A percentile compares a stretch with the other conserved stretches of the same genome.
phyloP scores from a whole-genome alignment of 2,329 filamentous ascomycete species.

The Alternaria gansuensis region DNA sequence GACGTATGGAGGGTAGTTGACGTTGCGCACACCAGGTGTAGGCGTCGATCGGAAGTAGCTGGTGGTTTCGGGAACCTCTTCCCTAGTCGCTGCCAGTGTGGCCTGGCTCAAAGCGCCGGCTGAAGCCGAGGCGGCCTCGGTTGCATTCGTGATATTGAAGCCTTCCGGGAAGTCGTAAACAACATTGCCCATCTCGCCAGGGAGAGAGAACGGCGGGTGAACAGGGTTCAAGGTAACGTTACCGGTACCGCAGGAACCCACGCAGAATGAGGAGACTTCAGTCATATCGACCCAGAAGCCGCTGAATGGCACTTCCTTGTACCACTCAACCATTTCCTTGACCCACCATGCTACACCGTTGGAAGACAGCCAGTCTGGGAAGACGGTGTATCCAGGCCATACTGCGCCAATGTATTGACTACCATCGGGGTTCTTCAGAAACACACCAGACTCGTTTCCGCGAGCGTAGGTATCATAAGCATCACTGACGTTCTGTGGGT shows the following conservation, averaged over 20 bases:
- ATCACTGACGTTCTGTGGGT: conserved; percentile 73
- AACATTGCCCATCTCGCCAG: conserved; percentile 69
- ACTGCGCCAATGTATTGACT: conserved; percentile 65
- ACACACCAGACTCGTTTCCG: conserved; percentile 60
- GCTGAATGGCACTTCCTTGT: conserved; percentile 64
- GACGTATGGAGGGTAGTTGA: conserved; percentile 78
- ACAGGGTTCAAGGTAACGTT: conserved; percentile 73
- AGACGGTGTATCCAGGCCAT: conserved; percentile 69
- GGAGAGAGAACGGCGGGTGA: conserved; percentile 71
- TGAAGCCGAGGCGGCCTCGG: conserved; percentile 69
- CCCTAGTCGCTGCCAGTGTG: conserved; percentile 31
- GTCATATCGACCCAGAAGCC: conserved; percentile 70
- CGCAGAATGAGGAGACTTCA: conserved; percentile 71
- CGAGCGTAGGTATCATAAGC: conserved; percentile 61
- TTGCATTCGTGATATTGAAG: conserved; percentile 73
- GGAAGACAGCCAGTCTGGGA: conserved; percentile 68
- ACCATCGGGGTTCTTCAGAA: conserved; percentile 64
- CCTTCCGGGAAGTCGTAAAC: conserved; percentile 72
- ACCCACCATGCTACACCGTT: conserved; percentile 69
- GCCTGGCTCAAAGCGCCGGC: conserved; percentile 63
- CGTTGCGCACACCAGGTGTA: conserved; percentile 69
- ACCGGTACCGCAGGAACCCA: conserved; percentile 74
- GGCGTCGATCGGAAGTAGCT: conserved; percentile 67
- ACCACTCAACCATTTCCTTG: conserved; percentile 61
- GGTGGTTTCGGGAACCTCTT: conserved; percentile 40